Evolutionary conservation across 352 stramenopile genomes (phyloP), one percentile per base, ranked within the genome.

Genomic region (Pythium dissotocum): DNA sequence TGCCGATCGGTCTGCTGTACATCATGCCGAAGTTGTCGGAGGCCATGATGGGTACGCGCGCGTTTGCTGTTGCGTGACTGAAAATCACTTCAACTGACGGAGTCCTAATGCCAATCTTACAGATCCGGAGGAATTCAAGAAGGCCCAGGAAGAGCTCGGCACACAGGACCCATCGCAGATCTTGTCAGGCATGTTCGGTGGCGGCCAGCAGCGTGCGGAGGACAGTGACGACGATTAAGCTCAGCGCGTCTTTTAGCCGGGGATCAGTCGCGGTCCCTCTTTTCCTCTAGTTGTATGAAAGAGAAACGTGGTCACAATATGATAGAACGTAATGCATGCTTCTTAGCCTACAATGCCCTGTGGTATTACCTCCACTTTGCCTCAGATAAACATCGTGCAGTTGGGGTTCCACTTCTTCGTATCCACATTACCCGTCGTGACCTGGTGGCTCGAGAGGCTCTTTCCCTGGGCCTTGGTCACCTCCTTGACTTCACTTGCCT

Each of bases 111-210:
- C 21, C 21, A 24, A 24, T 24, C 21, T 35, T 61, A n/a, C 52
- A 93, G 87, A 95, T 60, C 87, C 87, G 0, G 87, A 95, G 48
- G 87, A 95, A 58, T 89, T 91, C 75, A 95, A 95, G 76, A 91
- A 93, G 64, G 87, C 85, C 9, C 87, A 95, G 63, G 87, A 93
- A 61, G 87, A 95, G 54, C 90, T 95, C 64, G 87, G 83, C 24
- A 78, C 83, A 12, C 71, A 87, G 42, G 83, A 95, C 65, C 87
- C 87, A 10, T 80, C 80, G 33, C 76, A 83, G 30, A 67, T 95
- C 49, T 73, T 95, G 54, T 78, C 77, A 46, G 80, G 82, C 10
- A 91, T 95, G 76, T 85, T 95, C 58, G 87, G 87, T 35, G 86
- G 86, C 33, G 83, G 72, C 24, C 71, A 77, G 55, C 53, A 61